These are phyloP conservation scores for Paramecium pentaurelia DNA, from an alignment of 73 alveolate genomes.

Conservation along the genomic window DNA sequence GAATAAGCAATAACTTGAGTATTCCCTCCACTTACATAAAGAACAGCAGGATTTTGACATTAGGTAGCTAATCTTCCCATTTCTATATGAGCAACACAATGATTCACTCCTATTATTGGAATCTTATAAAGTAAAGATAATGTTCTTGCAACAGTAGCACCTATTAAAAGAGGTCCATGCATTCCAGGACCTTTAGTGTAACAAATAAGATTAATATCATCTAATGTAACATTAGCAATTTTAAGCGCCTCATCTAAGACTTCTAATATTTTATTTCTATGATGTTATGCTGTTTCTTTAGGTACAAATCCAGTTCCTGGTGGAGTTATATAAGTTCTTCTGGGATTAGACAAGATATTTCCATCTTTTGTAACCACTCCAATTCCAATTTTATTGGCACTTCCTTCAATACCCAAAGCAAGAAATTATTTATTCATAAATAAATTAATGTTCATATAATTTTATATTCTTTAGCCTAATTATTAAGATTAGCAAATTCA, in stretches of 20 bases:
- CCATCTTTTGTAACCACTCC: constrained; percentile 93
- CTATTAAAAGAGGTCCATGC: constrained; percentile 97
- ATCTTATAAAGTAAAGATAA: constrained; percentile 87
- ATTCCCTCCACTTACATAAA: constrained; percentile 98
- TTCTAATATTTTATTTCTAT: constrained; percentile 83
- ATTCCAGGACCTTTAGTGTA: constrained; percentile 99
- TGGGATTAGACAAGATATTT: constrained; percentile 92
- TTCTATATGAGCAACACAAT: constrained; percentile 98
- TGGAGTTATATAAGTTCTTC: constrained; percentile 94
- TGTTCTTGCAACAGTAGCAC: constrained; percentile 97
- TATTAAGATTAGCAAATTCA: neutral
- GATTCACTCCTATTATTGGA: constrained; percentile 98
- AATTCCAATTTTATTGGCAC: constrained; percentile 89
- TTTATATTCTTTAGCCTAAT: neutral
- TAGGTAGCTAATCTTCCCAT: constrained; percentile 98
- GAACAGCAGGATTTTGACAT: constrained; percentile 92
- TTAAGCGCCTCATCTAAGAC: constrained; percentile 86
- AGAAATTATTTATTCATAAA: constrained; percentile 31
- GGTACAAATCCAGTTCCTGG: constrained; percentile 99
- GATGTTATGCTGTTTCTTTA: constrained; percentile 98
- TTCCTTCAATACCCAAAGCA: constrained; percentile 92
- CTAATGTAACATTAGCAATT: constrained; percentile 82
- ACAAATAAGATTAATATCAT: constrained; percentile 84
- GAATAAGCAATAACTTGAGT: constrained; percentile 97
- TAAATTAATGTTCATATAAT: neutral